Evolutionary conservation across 2,329 filamentous ascomycete genomes (phyloP), one percentile per base, ranked within the genome.

Genomic region (Talaromyces sp.): DNA sequence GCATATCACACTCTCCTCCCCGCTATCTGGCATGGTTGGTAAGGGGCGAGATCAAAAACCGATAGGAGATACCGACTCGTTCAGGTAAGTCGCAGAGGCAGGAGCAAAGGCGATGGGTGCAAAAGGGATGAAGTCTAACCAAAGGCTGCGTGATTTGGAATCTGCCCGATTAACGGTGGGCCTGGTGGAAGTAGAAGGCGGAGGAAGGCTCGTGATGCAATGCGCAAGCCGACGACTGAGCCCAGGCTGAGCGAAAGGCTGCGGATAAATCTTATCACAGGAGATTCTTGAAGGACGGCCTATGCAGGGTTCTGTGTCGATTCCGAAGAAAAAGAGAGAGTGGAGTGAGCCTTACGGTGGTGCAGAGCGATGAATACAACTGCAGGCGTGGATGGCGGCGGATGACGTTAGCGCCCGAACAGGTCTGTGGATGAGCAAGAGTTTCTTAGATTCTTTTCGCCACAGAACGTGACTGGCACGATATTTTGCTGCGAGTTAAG

Each of bases 1-100:
- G 76, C 95, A 99, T 75, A 85, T 96, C 60, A 97, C 88, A 66
- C 7, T 2, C 5, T 94, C 85, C 72, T 96, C 90, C 30, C 65
- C 68, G 30, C 64, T 59, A 62, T 77, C 71, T 31, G 71, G 71
- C 76, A 78, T 78, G 60, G 59, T 56, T 16, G 34, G 34, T 36
- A 14, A 56, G 57, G 54, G 31, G 59, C 42, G 42, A 47, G n/a
- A 18, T 23, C 23, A 9, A 47, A 23, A 8, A 47, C 42, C 42
- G n/a, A 47, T 8, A 47, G 7, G 42, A 36, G 34, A 16, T 36
- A 36, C 14, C 34, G 34, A 36, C 34, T 36, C 34, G 34, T 16
- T 12, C 12, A 6, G 4, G 34, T 16, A 36, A 16, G 4, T 36
- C 16, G 2, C 9, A 16, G 14, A 16, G 31, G 34, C 2, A 5